Percentiles rank a stretch among this genome's conserved stretches.
Conservation (phyloP, 495 filamentous ascomycete genomes). For the Daldinia childiae region DNA sequence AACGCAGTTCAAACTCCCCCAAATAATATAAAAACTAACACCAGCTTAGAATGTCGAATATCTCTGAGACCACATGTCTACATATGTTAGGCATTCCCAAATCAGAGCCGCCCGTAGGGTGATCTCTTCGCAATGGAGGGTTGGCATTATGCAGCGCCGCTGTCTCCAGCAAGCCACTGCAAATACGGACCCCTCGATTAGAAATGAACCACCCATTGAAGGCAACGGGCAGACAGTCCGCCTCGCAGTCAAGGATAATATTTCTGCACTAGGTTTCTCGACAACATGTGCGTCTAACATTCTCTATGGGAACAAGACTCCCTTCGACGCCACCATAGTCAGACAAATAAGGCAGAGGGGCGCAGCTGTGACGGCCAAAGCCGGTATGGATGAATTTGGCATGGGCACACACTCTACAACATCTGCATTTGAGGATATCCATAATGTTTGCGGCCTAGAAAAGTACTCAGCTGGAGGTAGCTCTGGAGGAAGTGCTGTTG, state of each 20-base stretch:
- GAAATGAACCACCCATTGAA: slow-evolving; percentile 4
- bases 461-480: slow-evolving; percentile 83
- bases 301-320: slow-evolving; percentile 73
- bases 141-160: slow-evolving; percentile 15
- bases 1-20: not conserved
- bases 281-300: slow-evolving; percentile 87
- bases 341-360: slow-evolving; percentile 69
- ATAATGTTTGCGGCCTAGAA: slow-evolving; percentile 49
- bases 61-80: slow-evolving; percentile 45
- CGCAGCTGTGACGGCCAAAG: slow-evolving; percentile 76
- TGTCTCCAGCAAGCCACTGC: slow-evolving; percentile 22
- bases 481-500: slow-evolving; percentile 92
- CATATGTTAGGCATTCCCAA: slow-evolving; percentile 44
- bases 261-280: slow-evolving; percentile 67
- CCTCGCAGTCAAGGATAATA: slow-evolving; percentile 90
- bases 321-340: slow-evolving; percentile 87
- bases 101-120: slow-evolving; percentile 41
- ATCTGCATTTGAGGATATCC: slow-evolving; percentile 76
- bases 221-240: slow-evolving; percentile 31
- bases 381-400: slow-evolving; percentile 96
- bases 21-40: slow-evolving; percentile 1
- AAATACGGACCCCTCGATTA: slow-evolving; percentile 1
- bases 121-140: slow-evolving; percentile 38
- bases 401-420: slow-evolving; percentile 93
- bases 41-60: slow-evolving; percentile 10